phyloP scores from a whole-genome alignment of 2,329 filamentous ascomycete genomes.

The Penicillium sp. region DNA sequence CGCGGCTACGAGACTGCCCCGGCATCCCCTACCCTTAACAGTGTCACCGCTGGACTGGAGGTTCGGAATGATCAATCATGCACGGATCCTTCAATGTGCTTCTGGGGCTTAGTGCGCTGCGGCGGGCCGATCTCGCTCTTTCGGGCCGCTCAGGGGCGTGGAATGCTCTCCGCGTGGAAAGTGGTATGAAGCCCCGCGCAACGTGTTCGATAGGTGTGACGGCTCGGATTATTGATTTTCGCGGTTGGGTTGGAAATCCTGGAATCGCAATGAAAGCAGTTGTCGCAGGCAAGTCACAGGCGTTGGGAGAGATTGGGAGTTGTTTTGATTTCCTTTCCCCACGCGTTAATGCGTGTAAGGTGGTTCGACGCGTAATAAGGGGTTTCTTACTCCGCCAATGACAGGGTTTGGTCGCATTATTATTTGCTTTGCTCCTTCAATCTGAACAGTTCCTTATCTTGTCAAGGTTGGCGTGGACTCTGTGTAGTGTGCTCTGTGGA shows the following conservation, averaged over 20 bases:
- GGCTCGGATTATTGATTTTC: not conserved
- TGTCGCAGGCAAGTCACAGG: not conserved
- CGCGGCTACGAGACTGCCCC: conserved; percentile 34
- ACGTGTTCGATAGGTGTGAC: not conserved
- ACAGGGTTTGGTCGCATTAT: not conserved
- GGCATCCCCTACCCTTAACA: conserved; percentile 27
- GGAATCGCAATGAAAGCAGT: not conserved
- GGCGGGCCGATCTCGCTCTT: not conserved
- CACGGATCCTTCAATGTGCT: not conserved
- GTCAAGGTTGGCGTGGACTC: not conserved
- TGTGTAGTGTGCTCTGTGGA: not conserved
- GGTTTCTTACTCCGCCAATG: not conserved
- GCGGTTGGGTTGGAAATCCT: not conserved
- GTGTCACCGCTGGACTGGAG: not conserved
- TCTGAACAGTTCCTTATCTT: not conserved
- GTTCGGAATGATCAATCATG: not conserved
- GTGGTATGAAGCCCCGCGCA: conserved; percentile 16
- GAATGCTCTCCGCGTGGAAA: conserved; percentile 9
- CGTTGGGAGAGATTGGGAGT: conserved; percentile 11
- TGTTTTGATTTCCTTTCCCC: conserved; percentile 28
- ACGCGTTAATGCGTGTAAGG: conserved; percentile 12
- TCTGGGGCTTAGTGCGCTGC: not conserved
- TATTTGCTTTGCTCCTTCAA: not conserved
- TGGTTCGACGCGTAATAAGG: not conserved
- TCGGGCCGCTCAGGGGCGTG: not conserved